Conservation (phyloP, 345 rosid species). For the Hibiscus trionum region DNA sequence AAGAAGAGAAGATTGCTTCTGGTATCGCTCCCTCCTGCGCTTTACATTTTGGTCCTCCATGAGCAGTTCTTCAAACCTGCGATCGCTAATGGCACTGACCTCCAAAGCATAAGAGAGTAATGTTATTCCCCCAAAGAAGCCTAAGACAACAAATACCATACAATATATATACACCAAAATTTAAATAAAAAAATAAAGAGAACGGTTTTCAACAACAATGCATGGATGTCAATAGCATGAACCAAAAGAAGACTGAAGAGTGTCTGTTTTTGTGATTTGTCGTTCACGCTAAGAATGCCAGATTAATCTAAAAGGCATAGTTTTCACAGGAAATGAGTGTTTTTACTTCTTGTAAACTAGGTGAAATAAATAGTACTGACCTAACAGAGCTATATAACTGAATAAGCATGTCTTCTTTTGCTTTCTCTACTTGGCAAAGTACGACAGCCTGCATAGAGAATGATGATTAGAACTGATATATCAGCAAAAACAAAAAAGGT, state of each 20-base stretch:
- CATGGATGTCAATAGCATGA: neutral
- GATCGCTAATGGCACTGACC: constrained; percentile 66
- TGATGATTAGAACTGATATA: constrained; percentile 11
- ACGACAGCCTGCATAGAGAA: constrained; percentile 74
- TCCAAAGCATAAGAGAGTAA: constrained; percentile 3
- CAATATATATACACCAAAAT: neutral
- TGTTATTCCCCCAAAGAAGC: neutral
- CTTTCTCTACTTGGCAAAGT: constrained; percentile 99
- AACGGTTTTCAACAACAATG: neutral
- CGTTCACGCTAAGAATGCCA: neutral
- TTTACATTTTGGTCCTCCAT: constrained; percentile 86
- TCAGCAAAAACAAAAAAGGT: neutral
- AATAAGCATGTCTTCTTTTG: constrained; percentile 97
- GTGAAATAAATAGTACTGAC: constrained; percentile 24
- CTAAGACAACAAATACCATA: neutral
- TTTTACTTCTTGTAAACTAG: neutral
- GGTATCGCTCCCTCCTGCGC: constrained; percentile 66
- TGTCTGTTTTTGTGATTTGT: neutral
- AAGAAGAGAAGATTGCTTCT: constrained; percentile 82
- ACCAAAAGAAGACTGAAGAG: neutral
- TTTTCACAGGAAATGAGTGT: neutral
- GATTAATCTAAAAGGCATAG: neutral
- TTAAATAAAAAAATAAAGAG: neutral
- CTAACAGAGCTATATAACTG: constrained; percentile 87
- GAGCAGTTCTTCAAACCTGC: constrained; percentile 76